A percentile compares a stretch with the other conserved stretches of the same genome.
phyloP scores from a whole-genome alignment of 164 flowering plant species.

The Liriodendron chinense region DNA sequence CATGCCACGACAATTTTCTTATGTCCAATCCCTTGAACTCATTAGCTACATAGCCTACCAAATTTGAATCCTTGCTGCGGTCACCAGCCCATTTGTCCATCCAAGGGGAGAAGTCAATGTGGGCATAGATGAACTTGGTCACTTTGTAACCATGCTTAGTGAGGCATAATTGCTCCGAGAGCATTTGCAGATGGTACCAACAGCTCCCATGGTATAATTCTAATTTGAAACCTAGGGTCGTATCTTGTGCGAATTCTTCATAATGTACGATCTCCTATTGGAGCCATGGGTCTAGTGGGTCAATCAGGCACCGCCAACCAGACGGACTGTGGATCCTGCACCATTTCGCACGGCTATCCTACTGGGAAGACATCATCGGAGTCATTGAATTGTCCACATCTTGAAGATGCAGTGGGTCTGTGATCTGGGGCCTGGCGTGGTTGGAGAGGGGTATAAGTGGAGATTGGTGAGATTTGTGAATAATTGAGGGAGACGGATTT shows the following conservation, averaged over 20 bases:
- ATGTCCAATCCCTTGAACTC: slow-evolving; percentile 48
- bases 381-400: neutral
- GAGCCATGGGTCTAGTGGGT: slow-evolving; percentile 57
- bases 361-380: slow-evolving; percentile 43
- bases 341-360: slow-evolving; percentile 44
- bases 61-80: slow-evolving; percentile 60
- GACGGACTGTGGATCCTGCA: slow-evolving; percentile 41
- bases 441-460: neutral
- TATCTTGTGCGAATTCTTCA: slow-evolving; percentile 50
- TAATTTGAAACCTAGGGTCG: slow-evolving; percentile 42
- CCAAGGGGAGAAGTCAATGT: slow-evolving; percentile 49
- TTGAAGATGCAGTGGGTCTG: neutral
- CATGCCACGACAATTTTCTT: slow-evolving; percentile 64
- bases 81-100: slow-evolving; percentile 30
- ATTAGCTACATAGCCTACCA: slow-evolving; percentile 78
- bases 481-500: neutral
- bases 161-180: slow-evolving; percentile 42
- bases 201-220: slow-evolving; percentile 52
- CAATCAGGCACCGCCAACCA: slow-evolving; percentile 41
- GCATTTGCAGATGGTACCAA: slow-evolving; percentile 29
- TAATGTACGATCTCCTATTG: slow-evolving; percentile 52
- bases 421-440: no score
- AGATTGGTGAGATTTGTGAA: neutral
- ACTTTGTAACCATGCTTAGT: slow-evolving; percentile 44
- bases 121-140: slow-evolving; percentile 57